These are phyloP conservation scores for Candida khao-thaluensis DNA, from an alignment of 805 yeast species.

Conservation along the genomic window DNA sequence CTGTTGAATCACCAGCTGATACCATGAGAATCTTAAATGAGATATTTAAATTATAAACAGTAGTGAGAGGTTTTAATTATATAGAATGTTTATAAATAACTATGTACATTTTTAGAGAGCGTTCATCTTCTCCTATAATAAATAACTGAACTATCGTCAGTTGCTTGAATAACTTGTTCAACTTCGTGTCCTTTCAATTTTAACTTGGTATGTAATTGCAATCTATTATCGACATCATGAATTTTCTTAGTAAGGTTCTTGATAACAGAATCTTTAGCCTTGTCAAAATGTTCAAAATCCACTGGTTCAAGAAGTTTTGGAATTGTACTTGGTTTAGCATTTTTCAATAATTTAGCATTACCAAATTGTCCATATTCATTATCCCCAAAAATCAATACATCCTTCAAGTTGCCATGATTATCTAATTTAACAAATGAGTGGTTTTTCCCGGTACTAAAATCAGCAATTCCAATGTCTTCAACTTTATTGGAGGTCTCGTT, in stretches of 20 bases:
- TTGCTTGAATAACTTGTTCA: conserved; percentile 62
- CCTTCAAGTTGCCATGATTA: conserved; percentile 45
- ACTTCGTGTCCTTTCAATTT: conserved; percentile 28
- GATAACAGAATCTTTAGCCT: conserved; percentile 14
- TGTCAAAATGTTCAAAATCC: conserved; percentile 21
- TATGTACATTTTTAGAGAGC: conserved; percentile 7
- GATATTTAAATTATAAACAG: conserved; percentile 55
- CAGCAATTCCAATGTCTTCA: conserved; percentile 47
- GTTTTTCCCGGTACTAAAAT: conserved; percentile 61
- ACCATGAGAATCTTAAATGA: conserved; percentile 85
- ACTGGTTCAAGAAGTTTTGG: conserved; percentile 62
- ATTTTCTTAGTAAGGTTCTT: conserved; percentile 29
- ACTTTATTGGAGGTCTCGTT: conserved; percentile 45
- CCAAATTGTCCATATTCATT: conserved; percentile 84
- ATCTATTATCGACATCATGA: conserved; percentile 40
- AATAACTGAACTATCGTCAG: conserved; percentile 60
- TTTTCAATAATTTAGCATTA: conserved; percentile 68
- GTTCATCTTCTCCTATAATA: conserved; percentile 45
- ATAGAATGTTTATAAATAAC: conserved; percentile 6
- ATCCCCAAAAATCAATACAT: conserved; percentile 79
- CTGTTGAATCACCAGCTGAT: conserved; percentile 87
- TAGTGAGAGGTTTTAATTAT: not conserved
- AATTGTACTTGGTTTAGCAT: conserved; percentile 50
- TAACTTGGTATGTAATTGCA: conserved; percentile 35
- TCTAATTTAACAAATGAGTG: conserved; percentile 62